Evolutionary conservation across 1,139 yeast species (phyloP).

Genomic region (Waltiozyma sp.): DNA sequence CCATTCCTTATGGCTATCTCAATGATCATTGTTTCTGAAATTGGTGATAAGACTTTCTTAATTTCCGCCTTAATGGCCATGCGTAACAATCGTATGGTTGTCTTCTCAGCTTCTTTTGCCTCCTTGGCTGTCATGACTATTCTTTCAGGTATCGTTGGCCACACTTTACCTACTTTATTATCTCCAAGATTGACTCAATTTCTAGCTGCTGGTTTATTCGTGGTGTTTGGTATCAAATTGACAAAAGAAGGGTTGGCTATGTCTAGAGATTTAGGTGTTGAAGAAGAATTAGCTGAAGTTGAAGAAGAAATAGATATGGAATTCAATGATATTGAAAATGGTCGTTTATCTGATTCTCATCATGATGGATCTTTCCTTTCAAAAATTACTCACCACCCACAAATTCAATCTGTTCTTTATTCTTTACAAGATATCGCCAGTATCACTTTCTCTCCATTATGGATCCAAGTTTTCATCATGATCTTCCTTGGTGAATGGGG

Average conservation of each 20-base stretch:
- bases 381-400: slow-evolving; percentile 8
- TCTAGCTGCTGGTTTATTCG: slow-evolving; percentile 68
- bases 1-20: slow-evolving; percentile 60
- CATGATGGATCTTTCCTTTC: background rate
- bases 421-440: slow-evolving; percentile 6
- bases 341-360: slow-evolving; percentile 26
- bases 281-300: slow-evolving; percentile 92
- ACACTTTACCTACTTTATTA: slow-evolving; percentile 73
- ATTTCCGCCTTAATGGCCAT: slow-evolving; percentile 98
- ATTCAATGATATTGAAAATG: slow-evolving; percentile 42
- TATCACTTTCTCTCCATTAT: slow-evolving; percentile 62
- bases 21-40: slow-evolving; percentile 88
- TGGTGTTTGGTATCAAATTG: slow-evolving; percentile 73
- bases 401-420: background rate
- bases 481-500: slow-evolving; percentile 99
- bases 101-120: slow-evolving; percentile 79
- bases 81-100: slow-evolving; percentile 76
- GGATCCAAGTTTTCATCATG: slow-evolving; percentile 94
- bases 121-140: slow-evolving; percentile 87
- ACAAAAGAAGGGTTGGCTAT: slow-evolving; percentile 72
- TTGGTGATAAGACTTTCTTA: slow-evolving; percentile 93
- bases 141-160: slow-evolving; percentile 84
- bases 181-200: slow-evolving; percentile 74
- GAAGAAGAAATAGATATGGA: slow-evolving; percentile 79
- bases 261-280: slow-evolving; percentile 79